These are phyloP conservation scores for Rhizoclosmatium globosum DNA, from an alignment of 192 early-diverging fungal genomes.

Conservation along the genomic window DNA sequence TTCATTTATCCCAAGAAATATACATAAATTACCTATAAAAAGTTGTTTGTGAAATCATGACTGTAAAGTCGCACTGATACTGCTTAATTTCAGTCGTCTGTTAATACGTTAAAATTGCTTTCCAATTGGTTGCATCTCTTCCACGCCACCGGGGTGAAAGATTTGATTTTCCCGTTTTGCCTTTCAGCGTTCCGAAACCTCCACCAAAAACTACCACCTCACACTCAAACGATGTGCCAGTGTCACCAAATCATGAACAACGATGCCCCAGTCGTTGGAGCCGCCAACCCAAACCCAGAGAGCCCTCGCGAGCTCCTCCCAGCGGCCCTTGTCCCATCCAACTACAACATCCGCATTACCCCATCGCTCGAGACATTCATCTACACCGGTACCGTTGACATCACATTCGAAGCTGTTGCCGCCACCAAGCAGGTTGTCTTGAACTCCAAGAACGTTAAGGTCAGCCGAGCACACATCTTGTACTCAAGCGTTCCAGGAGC, in stretches of 20 bases:
- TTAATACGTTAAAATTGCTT: too few relatives aligned
- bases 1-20: too few relatives aligned
- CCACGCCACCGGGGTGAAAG: too few relatives aligned
- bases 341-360: slow-evolving; percentile 77
- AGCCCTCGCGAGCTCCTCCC: slow-evolving; percentile 67
- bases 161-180: too few relatives aligned
- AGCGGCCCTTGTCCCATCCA: slow-evolving; percentile 73
- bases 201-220: too few relatives aligned
- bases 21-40: too few relatives aligned
- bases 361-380: slow-evolving; percentile 73
- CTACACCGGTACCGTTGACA: slow-evolving; percentile 81
- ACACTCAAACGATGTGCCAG: neutral
- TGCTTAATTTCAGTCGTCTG: too few relatives aligned
- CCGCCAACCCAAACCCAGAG: neutral
- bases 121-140: too few relatives aligned
- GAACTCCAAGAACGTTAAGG: slow-evolving; percentile 12
- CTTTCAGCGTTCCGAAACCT: too few relatives aligned
- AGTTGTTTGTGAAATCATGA: too few relatives aligned
- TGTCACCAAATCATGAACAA: neutral
- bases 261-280: neutral
- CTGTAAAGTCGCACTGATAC: too few relatives aligned
- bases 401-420: slow-evolving; percentile 48
- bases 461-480: slow-evolving; percentile 13
- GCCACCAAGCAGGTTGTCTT: slow-evolving; percentile 17
- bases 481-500: neutral